A percentile compares a stretch with the other conserved stretches of the same genome.
These are phyloP conservation scores for Aspergillus ustus DNA, from an alignment of 2,329 filamentous ascomycete species.

Conservation along the genomic window DNA sequence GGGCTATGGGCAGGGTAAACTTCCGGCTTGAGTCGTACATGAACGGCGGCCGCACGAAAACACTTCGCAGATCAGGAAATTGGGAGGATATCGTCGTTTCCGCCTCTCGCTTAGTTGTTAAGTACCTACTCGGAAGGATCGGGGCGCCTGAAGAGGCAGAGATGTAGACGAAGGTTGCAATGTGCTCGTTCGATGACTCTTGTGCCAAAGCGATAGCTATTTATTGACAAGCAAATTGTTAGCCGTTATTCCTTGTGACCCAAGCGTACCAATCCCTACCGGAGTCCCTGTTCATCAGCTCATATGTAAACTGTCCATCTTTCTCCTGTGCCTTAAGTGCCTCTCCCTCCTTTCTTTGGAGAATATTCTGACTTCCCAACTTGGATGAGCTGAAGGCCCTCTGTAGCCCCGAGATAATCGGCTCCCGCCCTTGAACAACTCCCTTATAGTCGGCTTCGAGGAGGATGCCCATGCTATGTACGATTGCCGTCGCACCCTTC, in stretches of 20 bases:
- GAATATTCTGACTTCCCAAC: conserved; percentile 68
- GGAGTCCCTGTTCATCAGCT: conserved; percentile 92
- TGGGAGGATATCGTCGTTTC: conserved; percentile 74
- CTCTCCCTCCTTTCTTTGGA: conserved; percentile 64
- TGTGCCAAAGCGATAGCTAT: conserved; percentile 80
- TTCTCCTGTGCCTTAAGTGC: conserved; percentile 68
- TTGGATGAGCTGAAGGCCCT: conserved; percentile 76
- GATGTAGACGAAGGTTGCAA: conserved; percentile 79
- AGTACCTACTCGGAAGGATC: conserved; percentile 81
- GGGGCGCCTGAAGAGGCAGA: conserved; percentile 87
- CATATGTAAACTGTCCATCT: conserved; percentile 85
- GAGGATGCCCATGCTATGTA: conserved; percentile 95
- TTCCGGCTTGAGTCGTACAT: conserved; percentile 83
- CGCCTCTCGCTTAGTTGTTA: conserved; percentile 88
- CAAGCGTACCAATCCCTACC: conserved; percentile 42
- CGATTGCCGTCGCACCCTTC: conserved; percentile 77
- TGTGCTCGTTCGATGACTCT: conserved; percentile 69
- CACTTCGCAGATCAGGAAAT: conserved; percentile 74
- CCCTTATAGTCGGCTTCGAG: conserved; percentile 98
- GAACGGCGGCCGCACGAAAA: conserved; percentile 86
- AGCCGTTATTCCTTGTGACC: conserved; percentile 2
- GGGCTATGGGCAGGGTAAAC: conserved; percentile 84
- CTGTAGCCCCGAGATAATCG: conserved; percentile 75
- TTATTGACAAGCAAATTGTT: conserved; percentile 6
- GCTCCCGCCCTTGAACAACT: conserved; percentile 81